Evolutionary conservation across 2,329 filamentous ascomycete species (phyloP).

Genomic region (Xylariaceae sp.): DNA sequence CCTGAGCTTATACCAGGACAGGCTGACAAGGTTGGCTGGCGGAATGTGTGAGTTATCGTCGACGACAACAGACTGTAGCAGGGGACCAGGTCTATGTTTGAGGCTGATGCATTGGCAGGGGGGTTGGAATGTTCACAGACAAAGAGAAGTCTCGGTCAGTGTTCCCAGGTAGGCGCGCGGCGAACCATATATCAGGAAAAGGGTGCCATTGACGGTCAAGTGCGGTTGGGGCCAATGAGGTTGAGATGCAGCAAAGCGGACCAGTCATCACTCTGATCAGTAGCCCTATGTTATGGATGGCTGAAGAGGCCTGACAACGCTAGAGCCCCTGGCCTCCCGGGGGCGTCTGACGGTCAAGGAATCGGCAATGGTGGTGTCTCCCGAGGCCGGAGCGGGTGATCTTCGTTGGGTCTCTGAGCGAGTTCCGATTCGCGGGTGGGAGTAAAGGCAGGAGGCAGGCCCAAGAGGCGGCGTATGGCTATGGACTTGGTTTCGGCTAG

Average conservation of each 20-base stretch:
- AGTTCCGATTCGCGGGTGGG: too few species aligned
- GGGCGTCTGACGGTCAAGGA: slow-evolving; percentile 26
- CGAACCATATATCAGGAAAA: slow-evolving; percentile 23
- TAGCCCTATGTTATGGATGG: slow-evolving; percentile 32
- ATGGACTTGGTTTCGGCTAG: too few species aligned
- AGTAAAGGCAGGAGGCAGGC: too few species aligned
- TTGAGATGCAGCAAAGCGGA: slow-evolving; percentile 28
- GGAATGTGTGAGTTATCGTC: too few species aligned
- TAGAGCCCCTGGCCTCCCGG: slow-evolving; percentile 20
- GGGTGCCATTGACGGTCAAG: slow-evolving; percentile 14
- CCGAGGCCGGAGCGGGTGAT: too few species aligned
- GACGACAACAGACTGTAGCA: too few species aligned
- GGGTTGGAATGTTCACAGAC: slow-evolving; percentile 12
- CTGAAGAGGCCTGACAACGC: slow-evolving; percentile 24
- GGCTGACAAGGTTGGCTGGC: too few species aligned
- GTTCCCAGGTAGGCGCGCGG: slow-evolving; percentile 14
- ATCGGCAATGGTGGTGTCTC: slow-evolving; percentile 21
- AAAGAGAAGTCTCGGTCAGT: slow-evolving; percentile 16
- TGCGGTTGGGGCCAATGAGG: slow-evolving; percentile 23
- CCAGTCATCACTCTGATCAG: slow-evolving; percentile 31
- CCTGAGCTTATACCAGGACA: too few species aligned
- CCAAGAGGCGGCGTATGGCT: too few species aligned
- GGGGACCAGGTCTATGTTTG: too few species aligned
- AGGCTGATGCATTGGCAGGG: too few species aligned
- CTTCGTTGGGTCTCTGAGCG: too few species aligned